These are phyloP conservation scores for Detonula confervacea DNA, from an alignment of 352 stramenopile genomes.

Conservation along the genomic window DNA sequence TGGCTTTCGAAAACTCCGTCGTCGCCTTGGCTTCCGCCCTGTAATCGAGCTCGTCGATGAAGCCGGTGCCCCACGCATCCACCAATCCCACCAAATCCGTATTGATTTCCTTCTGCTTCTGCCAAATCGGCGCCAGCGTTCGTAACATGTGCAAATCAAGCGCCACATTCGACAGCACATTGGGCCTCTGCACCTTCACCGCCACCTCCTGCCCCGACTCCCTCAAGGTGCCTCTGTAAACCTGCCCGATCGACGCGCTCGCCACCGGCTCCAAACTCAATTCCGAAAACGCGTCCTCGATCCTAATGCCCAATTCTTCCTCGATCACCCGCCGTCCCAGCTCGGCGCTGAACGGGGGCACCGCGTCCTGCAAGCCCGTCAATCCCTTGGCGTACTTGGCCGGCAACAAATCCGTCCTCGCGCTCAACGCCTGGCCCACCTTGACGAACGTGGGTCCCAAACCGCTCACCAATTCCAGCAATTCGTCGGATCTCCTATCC, in stretches of 20 bases:
- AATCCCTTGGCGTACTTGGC: constrained; percentile 59
- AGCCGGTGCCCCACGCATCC: constrained; percentile 69
- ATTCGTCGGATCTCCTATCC: constrained; percentile 29
- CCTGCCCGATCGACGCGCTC: constrained; percentile 75
- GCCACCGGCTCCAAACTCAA: constrained; percentile 59
- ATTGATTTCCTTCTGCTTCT: constrained; percentile 47
- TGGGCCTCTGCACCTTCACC: constrained; percentile 85
- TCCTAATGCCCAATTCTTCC: constrained; percentile 42
- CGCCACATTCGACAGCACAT: constrained; percentile 85
- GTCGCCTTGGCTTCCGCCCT: constrained; percentile 63
- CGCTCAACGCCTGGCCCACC: constrained; percentile 72
- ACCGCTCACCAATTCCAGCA: constrained; percentile 56
- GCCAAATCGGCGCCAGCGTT: constrained; percentile 63
- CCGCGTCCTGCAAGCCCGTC: constrained; percentile 60
- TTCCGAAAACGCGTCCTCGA: constrained; percentile 40
- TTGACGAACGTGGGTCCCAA: constrained; percentile 80
- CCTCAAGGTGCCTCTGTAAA: constrained; percentile 53
- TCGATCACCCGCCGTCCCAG: constrained; percentile 35
- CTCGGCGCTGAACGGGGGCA: constrained; percentile 57
- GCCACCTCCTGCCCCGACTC: constrained; percentile 64
- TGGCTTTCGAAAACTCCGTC: constrained; percentile 65
- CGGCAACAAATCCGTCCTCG: constrained; percentile 70
- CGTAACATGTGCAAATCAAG: constrained; percentile 86
- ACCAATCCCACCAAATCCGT: constrained; percentile 68
- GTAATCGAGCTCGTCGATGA: constrained; percentile 82